Conservation (phyloP, 345 rosid genomes). For the Euclidium syriacum region DNA sequence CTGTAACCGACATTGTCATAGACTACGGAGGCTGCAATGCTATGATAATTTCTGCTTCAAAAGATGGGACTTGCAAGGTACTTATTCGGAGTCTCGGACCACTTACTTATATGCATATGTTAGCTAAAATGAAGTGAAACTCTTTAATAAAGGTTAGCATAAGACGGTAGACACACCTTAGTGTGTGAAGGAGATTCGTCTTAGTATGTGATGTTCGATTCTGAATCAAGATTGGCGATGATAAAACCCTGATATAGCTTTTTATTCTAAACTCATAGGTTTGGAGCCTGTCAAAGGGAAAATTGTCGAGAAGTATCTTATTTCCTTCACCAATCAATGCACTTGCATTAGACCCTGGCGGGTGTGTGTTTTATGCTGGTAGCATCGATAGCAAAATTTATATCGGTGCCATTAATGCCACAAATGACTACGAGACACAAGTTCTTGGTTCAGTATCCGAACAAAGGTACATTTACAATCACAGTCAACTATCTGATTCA, state of each 20-base stretch:
- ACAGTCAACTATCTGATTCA: no score
- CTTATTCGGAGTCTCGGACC: background rate
- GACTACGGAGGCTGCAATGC: slow-evolving; percentile 77
- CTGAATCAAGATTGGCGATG: background rate
- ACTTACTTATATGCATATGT: background rate
- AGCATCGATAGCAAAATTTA: slow-evolving; percentile 72
- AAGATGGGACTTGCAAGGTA: slow-evolving; percentile 84
- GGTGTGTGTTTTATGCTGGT: slow-evolving; percentile 84
- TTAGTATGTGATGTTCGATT: background rate
- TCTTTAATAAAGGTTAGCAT: background rate
- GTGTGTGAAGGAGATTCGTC: background rate
- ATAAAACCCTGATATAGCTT: background rate
- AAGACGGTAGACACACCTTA: background rate
- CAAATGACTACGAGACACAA: slow-evolving; percentile 52
- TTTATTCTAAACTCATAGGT: slow-evolving; percentile 35
- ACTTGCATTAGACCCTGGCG: slow-evolving; percentile 75
- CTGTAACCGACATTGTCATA: slow-evolving; percentile 54
- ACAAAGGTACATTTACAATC: no score
- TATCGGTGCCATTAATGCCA: slow-evolving; percentile 58
- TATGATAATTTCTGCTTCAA: slow-evolving; percentile 72
- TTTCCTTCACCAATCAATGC: slow-evolving; percentile 78
- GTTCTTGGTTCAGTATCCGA: slow-evolving; percentile 59
- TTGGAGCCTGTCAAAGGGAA: slow-evolving; percentile 76
- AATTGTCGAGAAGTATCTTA: slow-evolving; percentile 48
- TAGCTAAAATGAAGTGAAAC: background rate